Base-by-base conservation (phyloP, 2,329 filamentous ascomycete species). In the Coniochaeta sp. region DNA sequence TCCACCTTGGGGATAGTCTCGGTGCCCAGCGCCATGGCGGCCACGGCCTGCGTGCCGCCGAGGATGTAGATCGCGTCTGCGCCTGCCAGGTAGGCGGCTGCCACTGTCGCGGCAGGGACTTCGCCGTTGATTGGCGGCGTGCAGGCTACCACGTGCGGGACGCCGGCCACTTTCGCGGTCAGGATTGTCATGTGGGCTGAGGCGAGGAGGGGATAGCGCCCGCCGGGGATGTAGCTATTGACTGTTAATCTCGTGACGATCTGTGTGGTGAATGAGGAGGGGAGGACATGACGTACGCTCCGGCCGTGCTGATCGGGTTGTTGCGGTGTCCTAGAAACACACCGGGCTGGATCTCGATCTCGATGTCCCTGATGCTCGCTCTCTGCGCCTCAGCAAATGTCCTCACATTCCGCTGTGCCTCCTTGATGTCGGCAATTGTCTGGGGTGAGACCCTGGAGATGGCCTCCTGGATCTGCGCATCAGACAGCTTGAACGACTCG, bases 181-280 rank as follows among this genome's bases (percentile, higher is more conserved):
- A 82, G 66, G 55, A 83, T 81, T 2, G 80, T 82, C 81, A 82
- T 83, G 65, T 83, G 81, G 2, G 79, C 78, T 8, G 76, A 79
- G 1, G 80, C 81, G 2, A 83, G 76, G 2, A 83, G 72, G 0
- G 80, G 78, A 61, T 83, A 83, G 7, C 80, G 73, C 3, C 80
- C 79, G 5, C 79, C 80, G 1, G 79, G 79, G 44, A 82, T 80
- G 62, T 79, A 80, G 0, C 63, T 64, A 26, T 6, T 34, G n/a
- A 32, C 30, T 57, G 32, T 57, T 24, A 54, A 10, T 54, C 30
- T 16, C 16, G 22, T 6, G 8, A 30, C 22, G 50, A 4, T 30
- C 24, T 54, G 19, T 24, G 19, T 36, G 14, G 22, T 5, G 19
- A 40, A 16, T n/a, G 32, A 28, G 9, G 7, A 19, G 22, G 36